These are phyloP conservation scores for Cercospora sp. DNA, from an alignment of 2,329 filamentous ascomycete genomes.

Conservation along the genomic window DNA sequence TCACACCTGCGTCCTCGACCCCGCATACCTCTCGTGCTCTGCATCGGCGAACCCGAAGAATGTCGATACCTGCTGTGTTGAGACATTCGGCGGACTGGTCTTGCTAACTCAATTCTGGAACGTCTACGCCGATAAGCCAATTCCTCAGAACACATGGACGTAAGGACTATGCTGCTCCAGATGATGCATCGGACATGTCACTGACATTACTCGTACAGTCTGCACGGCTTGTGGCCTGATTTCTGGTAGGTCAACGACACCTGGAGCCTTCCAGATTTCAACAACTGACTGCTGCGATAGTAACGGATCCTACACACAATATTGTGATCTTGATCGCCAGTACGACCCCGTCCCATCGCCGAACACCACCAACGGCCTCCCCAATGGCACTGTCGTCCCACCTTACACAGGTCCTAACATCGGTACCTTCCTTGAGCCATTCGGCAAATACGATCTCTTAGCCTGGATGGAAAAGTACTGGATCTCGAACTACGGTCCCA, in stretches of 20 bases:
- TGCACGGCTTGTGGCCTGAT: constrained; percentile 8
- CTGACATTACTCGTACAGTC: neutral
- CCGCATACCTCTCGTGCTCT: constrained; percentile 52
- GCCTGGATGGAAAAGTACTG: constrained; percentile 68
- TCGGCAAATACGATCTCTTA: constrained; percentile 61
- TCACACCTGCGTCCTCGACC: constrained; percentile 56
- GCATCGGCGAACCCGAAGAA: constrained; percentile 42
- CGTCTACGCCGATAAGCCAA: constrained; percentile 62
- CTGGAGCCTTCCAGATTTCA: no score
- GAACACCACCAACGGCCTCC: constrained; percentile 62
- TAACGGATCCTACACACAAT: constrained; percentile 64
- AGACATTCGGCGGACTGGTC: constrained; percentile 65
- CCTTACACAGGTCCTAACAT: constrained; percentile 61
- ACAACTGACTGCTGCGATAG: constrained; percentile 5
- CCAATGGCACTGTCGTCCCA: constrained; percentile 55
- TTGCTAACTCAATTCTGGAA: constrained; percentile 66
- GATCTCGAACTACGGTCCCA: constrained; percentile 59
- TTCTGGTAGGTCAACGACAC: neutral
- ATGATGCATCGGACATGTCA: neutral
- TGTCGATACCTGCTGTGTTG: constrained; percentile 64
- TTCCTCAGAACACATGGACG: constrained; percentile 61
- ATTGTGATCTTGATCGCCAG: constrained; percentile 65
- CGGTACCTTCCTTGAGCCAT: constrained; percentile 58
- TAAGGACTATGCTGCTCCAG: neutral
- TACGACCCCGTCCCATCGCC: constrained; percentile 61